Base-by-base conservation (phyloP, 2,329 filamentous ascomycete species). In the Periglandula ipomoeae region DNA sequence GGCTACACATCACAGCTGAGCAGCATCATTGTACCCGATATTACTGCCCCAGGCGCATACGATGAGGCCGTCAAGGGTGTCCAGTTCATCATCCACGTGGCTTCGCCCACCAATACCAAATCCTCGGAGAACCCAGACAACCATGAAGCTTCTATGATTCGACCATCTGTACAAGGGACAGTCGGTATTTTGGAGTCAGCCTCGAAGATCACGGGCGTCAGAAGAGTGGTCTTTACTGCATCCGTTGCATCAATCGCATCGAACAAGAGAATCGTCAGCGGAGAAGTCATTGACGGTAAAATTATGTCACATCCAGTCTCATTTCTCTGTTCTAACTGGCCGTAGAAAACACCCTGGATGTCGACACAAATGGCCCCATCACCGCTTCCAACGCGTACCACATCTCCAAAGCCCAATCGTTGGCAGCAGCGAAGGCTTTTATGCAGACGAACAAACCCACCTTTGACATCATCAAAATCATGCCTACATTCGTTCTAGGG, bases 181-280 rank as follows among this genome's bases (percentile, higher is more conserved):
- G 45, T 62, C 4, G 57, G 57, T 5, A 61, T 73, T 6, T 59
- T 74, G 2, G 52, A 65, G 22, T 59, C 68, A 0, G 70, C 69
- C 1, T 40, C 57, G 15, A 64, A 64, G 46, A 50, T 48, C 5
- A 51, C 56, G 1, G 61, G 56, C 0, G 59, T 74, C n/a, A 60
- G 64, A 48, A 61, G 66, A 13, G 55, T 74, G 8, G 65, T 73
- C 17, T 67, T 74, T 44, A 73, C 71, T 2, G 66, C 62, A 5
- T 72, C 68, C 1, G 56, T 62, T 11, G 56, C 52, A 1, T 59
- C 63, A 34, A 46, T 60, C 7, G 39, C 45, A 24, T 47, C 48
- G 19, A 3, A 4, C 24, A 45, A 40, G 13, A 42, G 37, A 13
- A 17, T 49, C 8, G 26, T 3, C 5, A 13, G 24, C 19, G 35